Conservation (phyloP, 2,329 filamentous ascomycete genomes). For the Beauveria caledonica region DNA sequence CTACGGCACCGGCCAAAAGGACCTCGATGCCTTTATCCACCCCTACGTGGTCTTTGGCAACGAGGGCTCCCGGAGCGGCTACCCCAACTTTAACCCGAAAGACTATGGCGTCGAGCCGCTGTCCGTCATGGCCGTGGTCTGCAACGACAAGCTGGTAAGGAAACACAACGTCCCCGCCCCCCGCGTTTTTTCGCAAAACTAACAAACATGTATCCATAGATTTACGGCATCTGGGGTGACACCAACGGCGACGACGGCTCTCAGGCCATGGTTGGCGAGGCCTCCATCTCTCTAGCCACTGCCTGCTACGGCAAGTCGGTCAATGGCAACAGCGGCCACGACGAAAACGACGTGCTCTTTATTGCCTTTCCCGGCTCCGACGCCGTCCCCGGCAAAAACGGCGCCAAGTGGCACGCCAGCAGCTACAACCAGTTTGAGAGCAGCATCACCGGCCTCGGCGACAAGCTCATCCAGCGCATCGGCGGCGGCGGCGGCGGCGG, state of each 20-base stretch:
- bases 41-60: conserved; percentile 44
- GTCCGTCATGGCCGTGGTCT: conserved; percentile 42
- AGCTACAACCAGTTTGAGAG: conserved; percentile 41
- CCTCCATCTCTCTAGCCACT: conserved; percentile 48
- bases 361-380: conserved; percentile 50
- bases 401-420: conserved; percentile 46
- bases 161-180: too few species aligned
- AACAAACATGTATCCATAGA: conserved; percentile 22
- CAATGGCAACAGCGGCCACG: conserved; percentile 48
- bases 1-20: conserved; percentile 26
- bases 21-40: conserved; percentile 37
- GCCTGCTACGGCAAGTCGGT: conserved; percentile 45
- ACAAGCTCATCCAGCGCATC: conserved; percentile 37
- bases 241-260: conserved; percentile 46
- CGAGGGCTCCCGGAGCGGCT: conserved; percentile 20
- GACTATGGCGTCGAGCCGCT: conserved; percentile 34
- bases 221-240: conserved; percentile 52
- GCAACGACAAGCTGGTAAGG: conserved; percentile 29
- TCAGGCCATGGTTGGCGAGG: conserved; percentile 44
- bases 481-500: conserved; percentile 13
- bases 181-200: not conserved
- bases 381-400: conserved; percentile 45
- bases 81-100: conserved; percentile 27
- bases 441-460: conserved; percentile 43
- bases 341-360: conserved; percentile 50